Evolutionary conservation across 1,284 basidiomycete species (phyloP).

Genomic region (Neonothopanus nambi): DNA sequence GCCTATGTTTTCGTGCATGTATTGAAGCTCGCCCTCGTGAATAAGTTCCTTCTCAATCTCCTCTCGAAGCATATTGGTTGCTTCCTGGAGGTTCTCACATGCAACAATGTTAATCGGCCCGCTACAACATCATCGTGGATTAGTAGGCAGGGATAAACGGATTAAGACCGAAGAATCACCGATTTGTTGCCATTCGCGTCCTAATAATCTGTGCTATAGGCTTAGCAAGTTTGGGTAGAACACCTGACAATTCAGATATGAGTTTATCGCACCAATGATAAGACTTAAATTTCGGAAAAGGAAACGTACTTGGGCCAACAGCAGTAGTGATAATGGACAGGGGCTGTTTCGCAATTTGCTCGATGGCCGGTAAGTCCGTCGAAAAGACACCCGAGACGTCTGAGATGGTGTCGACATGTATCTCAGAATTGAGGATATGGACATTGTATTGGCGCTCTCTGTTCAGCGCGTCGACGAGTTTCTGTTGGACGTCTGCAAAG

Average conservation of each 20-base stretch:
- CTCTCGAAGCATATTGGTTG: constrained; percentile 33
- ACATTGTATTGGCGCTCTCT: constrained; percentile 23
- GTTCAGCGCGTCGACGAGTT: constrained; percentile 26
- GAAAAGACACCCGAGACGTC: constrained; percentile 34
- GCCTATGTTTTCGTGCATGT: constrained; percentile 29
- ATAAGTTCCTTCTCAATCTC: constrained; percentile 29
- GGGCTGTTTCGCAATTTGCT: constrained; percentile 30
- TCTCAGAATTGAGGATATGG: constrained; percentile 23
- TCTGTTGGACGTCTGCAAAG: constrained; percentile 27
- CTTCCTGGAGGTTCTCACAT: constrained; percentile 41
- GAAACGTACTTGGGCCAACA: constrained; percentile 25
- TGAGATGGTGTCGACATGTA: constrained; percentile 18
- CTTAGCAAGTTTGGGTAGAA: constrained; percentile 26
- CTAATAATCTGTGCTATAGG: constrained; percentile 25
- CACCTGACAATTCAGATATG: neutral
- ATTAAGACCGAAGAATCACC: neutral
- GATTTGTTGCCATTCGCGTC: constrained; percentile 16
- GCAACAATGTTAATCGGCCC: constrained; percentile 37
- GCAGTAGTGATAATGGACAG: constrained; percentile 38
- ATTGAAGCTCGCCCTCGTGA: constrained; percentile 26
- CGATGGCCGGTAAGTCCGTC: constrained; percentile 26
- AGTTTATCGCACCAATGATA: neutral
- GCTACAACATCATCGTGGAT: constrained; percentile 1
- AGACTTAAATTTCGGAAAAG: too few relatives aligned
- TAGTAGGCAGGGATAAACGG: neutral